Evolutionary conservation across 2,329 filamentous ascomycete genomes (phyloP).

Genomic region (Monosporascus ibericus): DNA sequence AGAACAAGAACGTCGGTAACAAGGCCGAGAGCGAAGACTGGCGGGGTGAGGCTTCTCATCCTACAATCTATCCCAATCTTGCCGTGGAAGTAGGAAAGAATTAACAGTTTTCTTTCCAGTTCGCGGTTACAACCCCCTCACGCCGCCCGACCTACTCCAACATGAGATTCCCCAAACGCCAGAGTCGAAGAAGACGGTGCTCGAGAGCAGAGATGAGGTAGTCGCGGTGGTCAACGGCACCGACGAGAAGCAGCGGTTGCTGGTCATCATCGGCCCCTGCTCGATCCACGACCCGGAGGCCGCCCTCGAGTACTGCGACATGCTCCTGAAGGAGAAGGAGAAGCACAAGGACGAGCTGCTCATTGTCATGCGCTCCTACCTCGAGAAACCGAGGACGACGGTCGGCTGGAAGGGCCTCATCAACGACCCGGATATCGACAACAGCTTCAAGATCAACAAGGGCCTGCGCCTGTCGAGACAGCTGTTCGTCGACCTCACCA

Average conservation of each 20-base stretch:
- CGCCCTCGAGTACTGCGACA: constrained; percentile 87
- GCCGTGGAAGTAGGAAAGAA: not conserved
- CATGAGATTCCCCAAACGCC: constrained; percentile 70
- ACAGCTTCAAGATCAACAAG: constrained; percentile 99
- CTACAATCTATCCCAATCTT: too few species aligned
- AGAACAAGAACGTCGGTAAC: constrained; percentile 75
- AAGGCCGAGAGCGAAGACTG: constrained; percentile 70
- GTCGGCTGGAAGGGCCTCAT: constrained; percentile 99
- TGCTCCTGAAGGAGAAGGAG: constrained; percentile 72
- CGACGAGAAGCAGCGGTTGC: constrained; percentile 53
- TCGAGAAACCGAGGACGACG: constrained; percentile 96
- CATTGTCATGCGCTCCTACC: constrained; percentile 96
- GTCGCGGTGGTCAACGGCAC: constrained; percentile 63
- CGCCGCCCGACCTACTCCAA: constrained; percentile 88
- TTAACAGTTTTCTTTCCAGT: constrained; percentile 38
- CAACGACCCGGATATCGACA: constrained; percentile 97
- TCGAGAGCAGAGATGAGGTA: constrained; percentile 56
- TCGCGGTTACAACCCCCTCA: constrained; percentile 88
- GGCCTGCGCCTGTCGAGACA: constrained; percentile 80
- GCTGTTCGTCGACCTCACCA: constrained; percentile 87
- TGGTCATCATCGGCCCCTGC: constrained; percentile 87
- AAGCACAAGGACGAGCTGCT: constrained; percentile 86
- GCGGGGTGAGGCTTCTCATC: constrained; percentile 54
- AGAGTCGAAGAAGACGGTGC: constrained; percentile 54
- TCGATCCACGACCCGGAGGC: constrained; percentile 92